phyloP scores from a whole-genome alignment of 2,329 filamentous ascomycete genomes.

The Ascochyta pisi region DNA sequence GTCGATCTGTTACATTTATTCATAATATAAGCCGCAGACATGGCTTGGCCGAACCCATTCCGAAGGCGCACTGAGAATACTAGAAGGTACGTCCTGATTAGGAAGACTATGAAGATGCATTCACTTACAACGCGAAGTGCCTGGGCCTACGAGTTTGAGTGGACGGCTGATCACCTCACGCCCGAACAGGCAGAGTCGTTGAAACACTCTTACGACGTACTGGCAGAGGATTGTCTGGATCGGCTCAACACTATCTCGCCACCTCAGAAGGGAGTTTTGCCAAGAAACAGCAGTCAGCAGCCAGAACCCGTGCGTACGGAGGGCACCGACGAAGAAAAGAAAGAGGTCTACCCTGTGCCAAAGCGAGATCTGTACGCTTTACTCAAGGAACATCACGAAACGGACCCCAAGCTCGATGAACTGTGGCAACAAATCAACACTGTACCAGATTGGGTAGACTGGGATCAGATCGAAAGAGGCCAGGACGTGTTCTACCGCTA shows the following conservation, averaged over 20 bases:
- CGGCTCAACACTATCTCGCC: constrained; percentile 68
- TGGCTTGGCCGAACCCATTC: constrained; percentile 56
- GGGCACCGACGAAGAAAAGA: constrained; percentile 41
- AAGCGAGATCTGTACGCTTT: constrained; percentile 69
- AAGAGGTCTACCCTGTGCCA: constrained; percentile 41
- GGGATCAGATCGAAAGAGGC: constrained; percentile 75
- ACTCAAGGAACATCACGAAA: constrained; percentile 63
- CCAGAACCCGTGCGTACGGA: constrained; percentile 33
- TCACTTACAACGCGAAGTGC: constrained; percentile 43
- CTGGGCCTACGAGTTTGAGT: constrained; percentile 74
- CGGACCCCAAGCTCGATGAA: constrained; percentile 62
- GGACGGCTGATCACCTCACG: constrained; percentile 70
- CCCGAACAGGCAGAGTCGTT: constrained; percentile 65
- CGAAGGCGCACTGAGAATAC: constrained; percentile 53
- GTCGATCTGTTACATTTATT: not conserved
- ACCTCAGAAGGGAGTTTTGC: constrained; percentile 48
- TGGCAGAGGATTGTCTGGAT: constrained; percentile 71
- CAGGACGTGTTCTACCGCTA: constrained; percentile 82
- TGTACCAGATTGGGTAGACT: constrained; percentile 78
- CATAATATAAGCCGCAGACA: constrained; percentile 22
- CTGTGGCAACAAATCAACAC: constrained; percentile 73
- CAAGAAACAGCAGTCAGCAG: constrained; percentile 48
- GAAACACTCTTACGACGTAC: constrained; percentile 71
- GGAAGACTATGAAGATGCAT: constrained; percentile 19
- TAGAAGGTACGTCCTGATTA: constrained; percentile 44